Base-by-base conservation (phyloP, 257 asterid species). In the Nicotiana paniculata region DNA sequence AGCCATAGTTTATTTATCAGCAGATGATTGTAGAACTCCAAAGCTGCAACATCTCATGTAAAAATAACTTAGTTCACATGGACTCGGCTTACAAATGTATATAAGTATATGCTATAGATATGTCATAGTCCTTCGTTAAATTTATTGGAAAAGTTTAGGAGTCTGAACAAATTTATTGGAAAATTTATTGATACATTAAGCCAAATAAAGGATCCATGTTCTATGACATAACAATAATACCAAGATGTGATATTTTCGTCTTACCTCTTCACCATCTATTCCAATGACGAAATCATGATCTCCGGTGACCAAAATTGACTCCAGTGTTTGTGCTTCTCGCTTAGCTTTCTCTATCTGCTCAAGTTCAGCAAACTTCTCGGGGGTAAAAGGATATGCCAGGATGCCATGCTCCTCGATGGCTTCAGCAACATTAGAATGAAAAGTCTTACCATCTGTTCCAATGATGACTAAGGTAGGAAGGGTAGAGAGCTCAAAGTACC, bases 391-490 rank as follows among this genome's bases (percentile, higher is more conserved):
- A 70, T 89, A 94, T 3, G 96, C 97, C 82, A 66, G 85, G 28
- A 64, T 33, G 3, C 99, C 99, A 30, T 90, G 93, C 84, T 90
- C 98, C 88, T 91, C 97, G 26, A 96, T 66, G 59, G 92, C 91
- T 59, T 94, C 97, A 51, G 88, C 92, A 62, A 87, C 98, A 51
- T 96, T 91, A 5, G 88, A 46, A 53, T 91, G 96, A 81, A 91
- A 90, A 3, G 98, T 96, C 85, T 96, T 94, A 86, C 98, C 99
- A 26, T 96, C 91, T 5, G 96, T 91, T 57, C 99, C 99, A 58
- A 96, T 90, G 55, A 90, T 87, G 70, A 91, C 95, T 68, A 94
- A 81, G 51, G 97, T 89, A 6, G 97, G 97, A 83, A 92, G 87
- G 77, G 85, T 67, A 28, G 66, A 62, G 66, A 96, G 90, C 87